Percentiles rank a stretch among this genome's conserved stretches.
Evolutionary conservation across 2,329 filamentous ascomycete species (phyloP).

Genomic region (Penicillium occitanis): DNA sequence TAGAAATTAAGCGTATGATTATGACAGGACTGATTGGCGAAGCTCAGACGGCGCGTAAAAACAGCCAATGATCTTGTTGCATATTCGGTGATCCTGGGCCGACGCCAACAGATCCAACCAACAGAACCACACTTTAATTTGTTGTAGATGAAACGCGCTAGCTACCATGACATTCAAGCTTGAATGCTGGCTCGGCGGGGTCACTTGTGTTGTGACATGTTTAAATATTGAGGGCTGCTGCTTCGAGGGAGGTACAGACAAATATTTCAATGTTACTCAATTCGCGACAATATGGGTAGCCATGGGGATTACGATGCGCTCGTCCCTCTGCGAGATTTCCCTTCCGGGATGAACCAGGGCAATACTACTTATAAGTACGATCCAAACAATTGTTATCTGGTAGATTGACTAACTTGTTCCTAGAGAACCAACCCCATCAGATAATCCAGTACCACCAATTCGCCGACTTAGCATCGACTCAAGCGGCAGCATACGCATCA

Average conservation of each 20-base stretch:
- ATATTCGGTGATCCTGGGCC: too few relatives aligned
- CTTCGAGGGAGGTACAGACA: neutral
- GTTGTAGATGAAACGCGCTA: constrained; percentile 5
- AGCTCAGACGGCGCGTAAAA: neutral
- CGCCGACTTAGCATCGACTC: constrained; percentile 4
- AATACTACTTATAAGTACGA: neutral
- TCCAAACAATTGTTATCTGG: neutral
- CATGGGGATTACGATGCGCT: neutral
- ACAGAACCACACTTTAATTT: neutral
- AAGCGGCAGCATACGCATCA: constrained; percentile 9
- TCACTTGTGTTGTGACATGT: neutral
- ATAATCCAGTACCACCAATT: neutral
- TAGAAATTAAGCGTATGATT: neutral
- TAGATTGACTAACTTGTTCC: neutral
- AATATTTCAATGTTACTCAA: neutral
- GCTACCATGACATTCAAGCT: neutral
- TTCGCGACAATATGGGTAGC: neutral
- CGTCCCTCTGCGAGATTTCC: neutral
- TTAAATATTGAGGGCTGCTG: neutral
- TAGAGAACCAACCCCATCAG: neutral
- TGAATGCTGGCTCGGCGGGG: neutral
- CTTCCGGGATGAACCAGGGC: neutral
- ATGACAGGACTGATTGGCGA: neutral
- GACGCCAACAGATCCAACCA: neutral
- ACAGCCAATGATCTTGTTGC: neutral